phyloP scores from a whole-genome alignment of 805 yeast species.

The Saturnispora hagleri region DNA sequence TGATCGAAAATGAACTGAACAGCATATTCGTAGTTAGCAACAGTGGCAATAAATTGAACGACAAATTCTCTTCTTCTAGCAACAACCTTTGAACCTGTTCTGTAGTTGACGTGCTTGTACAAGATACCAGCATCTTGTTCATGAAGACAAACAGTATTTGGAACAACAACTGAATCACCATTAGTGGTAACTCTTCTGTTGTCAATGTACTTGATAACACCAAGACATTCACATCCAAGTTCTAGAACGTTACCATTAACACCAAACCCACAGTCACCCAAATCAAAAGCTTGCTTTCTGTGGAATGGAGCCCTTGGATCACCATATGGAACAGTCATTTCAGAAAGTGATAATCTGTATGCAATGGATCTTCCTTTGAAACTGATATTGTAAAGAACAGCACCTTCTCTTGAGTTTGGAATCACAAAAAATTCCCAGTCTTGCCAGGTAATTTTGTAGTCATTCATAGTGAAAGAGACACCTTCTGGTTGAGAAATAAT shows the following conservation, averaged over 20 bases:
- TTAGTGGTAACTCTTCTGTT: slow-evolving; percentile 44
- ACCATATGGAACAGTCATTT: slow-evolving; percentile 85
- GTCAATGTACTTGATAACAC: slow-evolving; percentile 67
- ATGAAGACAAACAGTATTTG: slow-evolving; percentile 72
- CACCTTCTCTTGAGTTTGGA: slow-evolving; percentile 69
- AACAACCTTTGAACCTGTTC: slow-evolving; percentile 61
- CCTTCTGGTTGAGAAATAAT: slow-evolving; percentile 72
- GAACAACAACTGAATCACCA: slow-evolving; percentile 55
- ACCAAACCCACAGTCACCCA: slow-evolving; percentile 83
- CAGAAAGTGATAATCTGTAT: slow-evolving; percentile 65
- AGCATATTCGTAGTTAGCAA: slow-evolving; percentile 76
- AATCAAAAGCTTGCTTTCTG: slow-evolving; percentile 79
- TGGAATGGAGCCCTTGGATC: slow-evolving; percentile 79
- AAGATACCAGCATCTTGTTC: slow-evolving; percentile 70
- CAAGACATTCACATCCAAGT: slow-evolving; percentile 78
- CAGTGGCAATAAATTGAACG: slow-evolving; percentile 74
- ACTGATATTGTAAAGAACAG: slow-evolving; percentile 60
- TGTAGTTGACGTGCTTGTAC: slow-evolving; percentile 72
- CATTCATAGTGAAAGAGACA: slow-evolving; percentile 53
- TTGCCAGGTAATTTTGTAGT: slow-evolving; percentile 64
- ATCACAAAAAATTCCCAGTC: slow-evolving; percentile 74
- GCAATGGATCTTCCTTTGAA: slow-evolving; percentile 71
- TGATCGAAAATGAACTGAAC: slow-evolving; percentile 64
- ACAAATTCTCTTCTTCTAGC: slow-evolving; percentile 74
- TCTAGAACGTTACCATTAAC: slow-evolving; percentile 56